These are phyloP conservation scores for Penicillium capsulatum DNA, from an alignment of 2,329 filamentous ascomycete species.

Conservation along the genomic window DNA sequence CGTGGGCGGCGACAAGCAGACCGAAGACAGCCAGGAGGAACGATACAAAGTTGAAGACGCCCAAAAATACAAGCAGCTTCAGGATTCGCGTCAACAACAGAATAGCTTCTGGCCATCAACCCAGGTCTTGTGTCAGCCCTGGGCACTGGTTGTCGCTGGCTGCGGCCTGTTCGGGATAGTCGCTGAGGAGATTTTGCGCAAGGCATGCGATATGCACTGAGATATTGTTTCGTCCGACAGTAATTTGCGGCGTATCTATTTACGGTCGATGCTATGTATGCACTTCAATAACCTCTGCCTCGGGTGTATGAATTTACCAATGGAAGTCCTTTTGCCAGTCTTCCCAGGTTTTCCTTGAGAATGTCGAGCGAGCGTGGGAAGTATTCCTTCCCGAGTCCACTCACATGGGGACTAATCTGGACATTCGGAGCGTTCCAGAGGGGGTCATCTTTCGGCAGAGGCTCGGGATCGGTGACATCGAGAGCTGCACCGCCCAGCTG, in stretches of 20 bases:
- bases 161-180: constrained; percentile 49
- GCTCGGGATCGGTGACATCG: constrained; percentile 77
- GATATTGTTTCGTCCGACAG: no score
- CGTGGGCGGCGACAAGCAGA: constrained; percentile 55
- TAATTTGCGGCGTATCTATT: no score
- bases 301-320: constrained; percentile 61
- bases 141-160: constrained; percentile 53
- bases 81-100: constrained; percentile 51
- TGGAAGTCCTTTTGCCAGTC: constrained; percentile 49
- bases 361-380: constrained; percentile 55
- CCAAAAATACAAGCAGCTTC: constrained; percentile 52
- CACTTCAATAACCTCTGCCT: constrained; percentile 55
- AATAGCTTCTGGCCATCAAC: constrained; percentile 58
- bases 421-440: constrained; percentile 68
- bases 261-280: neutral
- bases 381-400: constrained; percentile 53
- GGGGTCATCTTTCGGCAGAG: constrained; percentile 62
- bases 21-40: constrained; percentile 50
- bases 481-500: constrained; percentile 64
- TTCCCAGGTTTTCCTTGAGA: constrained; percentile 54
- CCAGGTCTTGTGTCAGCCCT: constrained; percentile 52
- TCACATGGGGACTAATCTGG: constrained; percentile 65
- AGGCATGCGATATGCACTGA: constrained; percentile 8
- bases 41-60: constrained; percentile 51
- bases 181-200: constrained; percentile 39